Base-by-base conservation (phyloP, 345 rosid species). In the Bretschneidera sinensis region DNA sequence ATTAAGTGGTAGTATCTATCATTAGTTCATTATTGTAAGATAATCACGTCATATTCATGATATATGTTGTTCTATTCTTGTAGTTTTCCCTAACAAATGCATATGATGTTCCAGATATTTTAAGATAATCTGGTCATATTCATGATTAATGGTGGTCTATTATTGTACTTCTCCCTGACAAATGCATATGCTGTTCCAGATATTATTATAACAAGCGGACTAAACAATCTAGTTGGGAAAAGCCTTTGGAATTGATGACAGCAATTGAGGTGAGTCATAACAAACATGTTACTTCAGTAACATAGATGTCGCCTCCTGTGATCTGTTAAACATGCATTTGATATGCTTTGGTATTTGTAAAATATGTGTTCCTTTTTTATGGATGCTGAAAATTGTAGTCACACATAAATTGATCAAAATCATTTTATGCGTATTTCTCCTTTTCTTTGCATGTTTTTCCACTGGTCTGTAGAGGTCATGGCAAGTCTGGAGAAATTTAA, bases 161-260 rank as follows among this genome's bases (percentile, higher is more conserved):
- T 24, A 16, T 43, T 57, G 7, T 19, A 18, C 17, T 0, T 1
- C 43, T 34, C 43, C 48, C 59, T 60, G 52, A 62, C 10, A 35
- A 4, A 57, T 63, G 33, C 47, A 49, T 55, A 22, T 28, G 15
- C 59, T 62, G 69, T 62, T 65, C 21, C 79, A 92, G 98, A 75
- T 92, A 92, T 78, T 92, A 92, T 76, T 89, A 85, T 75, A 92
- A 92, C 79, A 92, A 83, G 84, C 88, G 64, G 87, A 85, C 97
- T 47, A 84, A 83, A 64, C 96, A 89, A 72, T 92, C 98, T 71
- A 85, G 92, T 74, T 92, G 98, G 98, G 98, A 92, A 72, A 92
- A 92, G 78, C 98, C 98, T 25, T 59, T 74, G 64, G 98, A 92
- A 66, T 76, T 92, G 78, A 92, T 92, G 98, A 84, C 97, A 62